Conservation (phyloP, 2,329 filamentous ascomycete species). For the Stagonosporopsis cucurbitacearum region DNA sequence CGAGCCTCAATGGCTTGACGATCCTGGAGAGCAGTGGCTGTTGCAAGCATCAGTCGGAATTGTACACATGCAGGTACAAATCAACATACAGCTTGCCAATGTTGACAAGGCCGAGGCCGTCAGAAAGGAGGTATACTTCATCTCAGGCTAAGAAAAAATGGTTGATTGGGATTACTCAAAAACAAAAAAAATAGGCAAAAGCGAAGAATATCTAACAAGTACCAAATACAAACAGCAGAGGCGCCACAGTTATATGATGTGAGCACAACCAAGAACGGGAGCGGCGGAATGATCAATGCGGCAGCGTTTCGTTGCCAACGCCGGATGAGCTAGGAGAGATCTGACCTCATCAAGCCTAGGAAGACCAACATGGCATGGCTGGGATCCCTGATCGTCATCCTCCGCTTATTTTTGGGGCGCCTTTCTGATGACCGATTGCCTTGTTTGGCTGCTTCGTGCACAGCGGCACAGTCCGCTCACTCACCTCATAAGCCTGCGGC, state of each 20-base stretch:
- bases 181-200: constrained; percentile 1
- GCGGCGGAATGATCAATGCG: constrained; percentile 15
- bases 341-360: constrained; percentile 20
- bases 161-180: not conserved
- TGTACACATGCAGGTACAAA: not conserved
- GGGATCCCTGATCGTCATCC: constrained; percentile 18
- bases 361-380: constrained; percentile 12
- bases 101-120: constrained; percentile 39
- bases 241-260: constrained; percentile 14
- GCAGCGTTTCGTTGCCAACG: constrained; percentile 17
- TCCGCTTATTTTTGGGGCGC: constrained; percentile 7
- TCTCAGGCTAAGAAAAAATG: constrained; percentile 20
- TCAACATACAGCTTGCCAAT: constrained; percentile 38
- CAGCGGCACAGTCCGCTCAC: not conserved
- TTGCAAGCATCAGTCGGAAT: constrained; percentile 22
- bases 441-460: constrained; percentile 1
- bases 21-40: constrained; percentile 39
- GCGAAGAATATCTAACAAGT: not conserved
- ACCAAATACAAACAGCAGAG: not conserved
- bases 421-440: constrained; percentile 12
- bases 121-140: constrained; percentile 38
- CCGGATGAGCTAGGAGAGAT: constrained; percentile 20
- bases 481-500: not conserved
- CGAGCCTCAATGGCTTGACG: constrained; percentile 22
- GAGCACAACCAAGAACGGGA: constrained; percentile 11